phyloP scores from a whole-genome alignment of 1,284 basidiomycete genomes.

The Malassezia caprae region DNA sequence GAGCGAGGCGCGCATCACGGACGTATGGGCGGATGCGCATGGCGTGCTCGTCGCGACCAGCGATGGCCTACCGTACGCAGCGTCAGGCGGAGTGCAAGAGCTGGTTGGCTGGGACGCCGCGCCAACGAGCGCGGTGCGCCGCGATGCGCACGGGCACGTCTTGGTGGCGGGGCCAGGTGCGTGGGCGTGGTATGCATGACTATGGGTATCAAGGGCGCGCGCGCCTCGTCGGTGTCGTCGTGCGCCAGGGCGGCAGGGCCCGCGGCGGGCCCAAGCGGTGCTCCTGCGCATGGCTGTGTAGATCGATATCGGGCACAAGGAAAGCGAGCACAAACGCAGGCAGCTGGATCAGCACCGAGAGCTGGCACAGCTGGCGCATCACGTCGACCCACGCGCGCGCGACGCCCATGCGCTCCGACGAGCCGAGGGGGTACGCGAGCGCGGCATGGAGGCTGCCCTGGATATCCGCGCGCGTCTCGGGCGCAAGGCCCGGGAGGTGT shows the following conservation, averaged over 20 bases:
- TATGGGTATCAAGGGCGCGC: background rate
- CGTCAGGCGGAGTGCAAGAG: slow-evolving; percentile 15
- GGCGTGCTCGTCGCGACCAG: slow-evolving; percentile 25
- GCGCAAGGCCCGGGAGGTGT: slow-evolving; percentile 51
- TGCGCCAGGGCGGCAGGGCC: background rate
- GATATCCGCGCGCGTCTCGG: slow-evolving; percentile 32
- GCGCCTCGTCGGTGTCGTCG: background rate
- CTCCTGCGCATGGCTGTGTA: slow-evolving; percentile 16
- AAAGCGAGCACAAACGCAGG: slow-evolving; percentile 35
- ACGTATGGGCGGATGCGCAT: background rate
- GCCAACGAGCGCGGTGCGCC: slow-evolving; percentile 3
- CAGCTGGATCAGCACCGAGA: slow-evolving; percentile 31
- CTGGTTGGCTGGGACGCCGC: slow-evolving; percentile 36
- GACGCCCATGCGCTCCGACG: slow-evolving; percentile 37
- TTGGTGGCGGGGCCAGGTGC: background rate
- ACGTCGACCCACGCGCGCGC: slow-evolving; percentile 44
- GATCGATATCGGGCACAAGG: slow-evolving; percentile 28
- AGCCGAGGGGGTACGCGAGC: slow-evolving; percentile 41
- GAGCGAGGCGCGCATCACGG: slow-evolving; percentile 3
- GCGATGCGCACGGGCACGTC: background rate
- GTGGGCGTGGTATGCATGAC: slow-evolving; percentile 1
- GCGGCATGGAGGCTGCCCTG: slow-evolving; percentile 43
- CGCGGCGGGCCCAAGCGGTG: background rate
- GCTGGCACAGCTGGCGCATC: slow-evolving; percentile 39
- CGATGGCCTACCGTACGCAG: slow-evolving; percentile 30